These are phyloP conservation scores for Hymenoscyphus linearis DNA, from an alignment of 2,329 filamentous ascomycete genomes.

Conservation along the genomic window DNA sequence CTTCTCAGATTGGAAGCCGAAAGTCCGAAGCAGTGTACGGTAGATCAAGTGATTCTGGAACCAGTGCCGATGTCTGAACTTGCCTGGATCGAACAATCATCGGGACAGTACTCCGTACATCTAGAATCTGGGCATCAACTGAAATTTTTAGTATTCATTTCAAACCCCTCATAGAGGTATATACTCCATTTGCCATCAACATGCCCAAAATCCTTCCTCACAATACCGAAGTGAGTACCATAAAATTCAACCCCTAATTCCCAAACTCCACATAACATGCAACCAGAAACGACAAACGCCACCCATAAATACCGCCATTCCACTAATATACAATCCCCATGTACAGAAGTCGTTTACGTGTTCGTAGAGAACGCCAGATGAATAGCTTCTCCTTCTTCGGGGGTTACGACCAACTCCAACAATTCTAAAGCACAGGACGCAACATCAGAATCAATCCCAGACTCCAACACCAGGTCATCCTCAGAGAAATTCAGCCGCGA, in stretches of 20 bases:
- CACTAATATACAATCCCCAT: neutral
- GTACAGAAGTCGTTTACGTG: neutral
- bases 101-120: too few relatives aligned
- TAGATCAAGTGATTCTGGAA: too few relatives aligned
- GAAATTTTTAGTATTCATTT: too few relatives aligned
- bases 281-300: neutral
- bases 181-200: too few relatives aligned
- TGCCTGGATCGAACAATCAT: too few relatives aligned
- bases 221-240: too few relatives aligned
- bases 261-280: neutral
- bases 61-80: too few relatives aligned
- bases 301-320: neutral
- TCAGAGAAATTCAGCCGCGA: slow-evolving; percentile 79
- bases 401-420: slow-evolving; percentile 73
- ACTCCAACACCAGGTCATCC: slow-evolving; percentile 72
- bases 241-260: neutral
- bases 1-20: too few relatives aligned
- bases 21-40: too few relatives aligned
- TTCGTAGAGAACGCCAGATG: slow-evolving; percentile 25
- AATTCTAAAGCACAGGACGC: slow-evolving; percentile 77
- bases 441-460: slow-evolving; percentile 70
- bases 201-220: too few relatives aligned
- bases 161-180: too few relatives aligned
- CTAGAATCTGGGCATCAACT: too few relatives aligned
- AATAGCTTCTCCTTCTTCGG: slow-evolving; percentile 64